Conservation (phyloP, 2,329 filamentous ascomycete genomes). For the Tympanopsis confertula region DNA sequence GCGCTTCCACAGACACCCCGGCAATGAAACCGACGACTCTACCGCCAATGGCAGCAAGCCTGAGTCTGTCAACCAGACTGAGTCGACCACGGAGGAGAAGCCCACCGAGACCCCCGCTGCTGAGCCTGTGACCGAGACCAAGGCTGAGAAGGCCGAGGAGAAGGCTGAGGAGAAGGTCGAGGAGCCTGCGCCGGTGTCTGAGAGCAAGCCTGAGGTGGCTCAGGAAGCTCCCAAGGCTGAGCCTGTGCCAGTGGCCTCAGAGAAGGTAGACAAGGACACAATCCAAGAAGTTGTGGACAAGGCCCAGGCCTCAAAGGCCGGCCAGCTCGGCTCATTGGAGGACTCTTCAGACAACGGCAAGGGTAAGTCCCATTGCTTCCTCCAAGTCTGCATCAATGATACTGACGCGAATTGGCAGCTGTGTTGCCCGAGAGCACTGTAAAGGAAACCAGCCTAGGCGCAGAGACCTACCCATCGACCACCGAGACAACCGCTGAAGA, state of each 20-base stretch:
- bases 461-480: not conserved
- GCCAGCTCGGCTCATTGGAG: not conserved
- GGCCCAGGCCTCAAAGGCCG: not conserved
- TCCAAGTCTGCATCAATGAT: not conserved
- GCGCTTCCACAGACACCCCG: too few species aligned
- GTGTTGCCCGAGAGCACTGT: not conserved
- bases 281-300: not conserved
- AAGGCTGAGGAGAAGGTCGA: not conserved
- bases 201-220: not conserved
- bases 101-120: too few species aligned
- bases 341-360: not conserved
- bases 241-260: not conserved
- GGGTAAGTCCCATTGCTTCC: not conserved
- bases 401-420: not conserved
- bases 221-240: not conserved
- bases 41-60: too few species aligned
- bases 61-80: too few species aligned
- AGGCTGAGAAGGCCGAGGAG: not conserved
- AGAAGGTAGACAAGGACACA: not conserved
- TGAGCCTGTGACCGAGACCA: too few species aligned
- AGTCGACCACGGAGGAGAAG: too few species aligned
- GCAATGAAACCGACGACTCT: too few species aligned
- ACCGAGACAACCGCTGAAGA: not conserved
- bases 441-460: not conserved
- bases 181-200: not conserved